Evolutionary conservation across 2,329 filamentous ascomycete genomes (phyloP).

Genomic region (Scedosporium apiospermum): DNA sequence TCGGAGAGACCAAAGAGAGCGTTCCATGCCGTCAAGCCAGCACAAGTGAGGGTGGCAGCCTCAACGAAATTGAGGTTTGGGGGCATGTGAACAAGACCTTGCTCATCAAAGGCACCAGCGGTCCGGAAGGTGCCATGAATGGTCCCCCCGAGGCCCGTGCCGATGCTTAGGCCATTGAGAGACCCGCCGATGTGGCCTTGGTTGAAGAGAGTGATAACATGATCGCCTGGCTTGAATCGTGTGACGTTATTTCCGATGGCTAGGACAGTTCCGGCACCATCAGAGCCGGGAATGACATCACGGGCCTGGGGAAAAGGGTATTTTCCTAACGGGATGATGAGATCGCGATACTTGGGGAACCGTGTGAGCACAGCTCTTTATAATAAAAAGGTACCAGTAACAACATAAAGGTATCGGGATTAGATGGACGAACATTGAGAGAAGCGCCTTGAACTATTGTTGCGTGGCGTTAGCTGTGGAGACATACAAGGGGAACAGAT

Average conservation of each 20-base stretch:
- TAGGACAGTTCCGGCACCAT: constrained; percentile 44
- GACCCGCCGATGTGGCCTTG: constrained; percentile 39
- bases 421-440: neutral
- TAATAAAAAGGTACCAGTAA: neutral
- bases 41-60: constrained; percentile 48
- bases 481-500: neutral
- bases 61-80: constrained; percentile 41
- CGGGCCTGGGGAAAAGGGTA: constrained; percentile 33
- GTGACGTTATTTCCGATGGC: constrained; percentile 39
- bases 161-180: constrained; percentile 21
- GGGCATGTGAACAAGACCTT: constrained; percentile 56
- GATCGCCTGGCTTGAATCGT: constrained; percentile 41
- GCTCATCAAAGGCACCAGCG: constrained; percentile 58
- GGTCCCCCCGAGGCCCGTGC: constrained; percentile 56
- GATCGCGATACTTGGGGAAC: constrained; percentile 34
- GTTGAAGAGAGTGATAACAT: constrained; percentile 53
- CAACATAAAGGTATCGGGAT: neutral
- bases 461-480: no score
- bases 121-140: constrained; percentile 60
- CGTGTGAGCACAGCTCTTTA: neutral
- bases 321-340: constrained; percentile 37
- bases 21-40: constrained; percentile 57
- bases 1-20: constrained; percentile 48
- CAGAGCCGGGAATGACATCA: constrained; percentile 40
- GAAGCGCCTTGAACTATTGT: neutral